Base-by-base conservation (phyloP, 805 yeast genomes). In the Candida vartiovaarae region DNA sequence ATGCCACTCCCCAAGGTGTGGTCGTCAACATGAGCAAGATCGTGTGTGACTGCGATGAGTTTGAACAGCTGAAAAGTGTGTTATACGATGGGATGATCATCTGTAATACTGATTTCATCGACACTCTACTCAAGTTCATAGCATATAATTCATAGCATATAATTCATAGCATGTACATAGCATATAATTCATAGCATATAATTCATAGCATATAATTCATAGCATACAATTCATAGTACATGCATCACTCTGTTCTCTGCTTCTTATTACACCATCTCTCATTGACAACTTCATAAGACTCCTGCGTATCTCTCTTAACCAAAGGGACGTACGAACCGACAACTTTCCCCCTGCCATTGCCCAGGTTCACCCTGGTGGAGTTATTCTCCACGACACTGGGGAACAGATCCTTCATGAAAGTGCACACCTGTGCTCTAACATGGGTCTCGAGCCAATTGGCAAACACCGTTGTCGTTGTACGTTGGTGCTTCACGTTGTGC, bases 291-390 rank as follows among this genome's bases (percentile, higher is more conserved):
- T 83, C 88, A n/a, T 77, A 82, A 2, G 83, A 58, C 15, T 82
- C 91, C 47, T 78, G 69, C 36, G 74, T 62, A 11, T 72, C 76
- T 45, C 96, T 70, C 26, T 78, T 60, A 8, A 55, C 53, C 34
- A 88, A 60, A 6, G 84, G 82, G 4, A 73, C 71, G 57, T 89
- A 86, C 15, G 63, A 67, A 10, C 70, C 66, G 39, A 70, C 69
- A n/a, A 75, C 67, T 41, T 79, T 71, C 1, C 93, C 95, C 28
- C 64, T 61, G 1, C 97, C 97, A 58, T 83, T 83, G n/a, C 97
- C 96, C 0, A 75, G 53, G 54, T 83, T 83, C 29, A 82, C 66
- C 24, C 62, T 56, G 11, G 59, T 50, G 42, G 41, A 42, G 8
- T 40, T 39, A 1, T 39, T 32, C 23, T 32, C 32, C 30, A 20